A percentile compares a stretch with the other conserved stretches of the same genome.
These are phyloP conservation scores for Davidsoniella australis DNA, from an alignment of 2,329 filamentous ascomycete genomes.

Conservation along the genomic window DNA sequence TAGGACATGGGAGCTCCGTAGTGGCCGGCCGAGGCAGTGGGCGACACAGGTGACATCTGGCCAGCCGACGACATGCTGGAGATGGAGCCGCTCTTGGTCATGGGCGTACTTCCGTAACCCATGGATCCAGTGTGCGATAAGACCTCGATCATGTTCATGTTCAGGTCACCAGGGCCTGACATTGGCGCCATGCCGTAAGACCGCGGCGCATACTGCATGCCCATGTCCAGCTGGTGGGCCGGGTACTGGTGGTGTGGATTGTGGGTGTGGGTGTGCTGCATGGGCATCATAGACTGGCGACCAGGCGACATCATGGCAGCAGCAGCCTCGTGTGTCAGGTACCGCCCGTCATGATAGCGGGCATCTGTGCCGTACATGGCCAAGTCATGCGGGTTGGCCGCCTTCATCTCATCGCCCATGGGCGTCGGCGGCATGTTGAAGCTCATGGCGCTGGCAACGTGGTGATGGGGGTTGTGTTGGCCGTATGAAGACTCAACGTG, in stretches of 20 bases:
- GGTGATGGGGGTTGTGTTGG: not conserved
- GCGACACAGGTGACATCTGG: constrained; percentile 7
- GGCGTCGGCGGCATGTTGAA: constrained; percentile 8
- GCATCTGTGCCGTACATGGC: constrained; percentile 6
- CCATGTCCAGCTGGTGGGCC: constrained; percentile 4
- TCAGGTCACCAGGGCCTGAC: not conserved
- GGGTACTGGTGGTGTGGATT: constrained; percentile 7
- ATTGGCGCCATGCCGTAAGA: constrained; percentile 5
- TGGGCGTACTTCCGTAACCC: constrained; percentile 2
- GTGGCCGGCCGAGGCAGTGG: constrained; percentile 2
- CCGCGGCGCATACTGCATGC: constrained; percentile 6
- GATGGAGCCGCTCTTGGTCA: constrained; percentile 8
- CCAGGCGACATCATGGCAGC: not conserved
- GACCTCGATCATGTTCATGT: not conserved
- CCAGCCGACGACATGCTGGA: constrained; percentile 8
- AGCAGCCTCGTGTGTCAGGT: not conserved
- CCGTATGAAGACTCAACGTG: constrained; percentile 7
- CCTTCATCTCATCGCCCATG: constrained; percentile 4
- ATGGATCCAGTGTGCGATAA: not conserved
- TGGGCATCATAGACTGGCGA: constrained; percentile 4
- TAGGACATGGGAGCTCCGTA: not conserved
- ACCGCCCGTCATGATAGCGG: constrained; percentile 3
- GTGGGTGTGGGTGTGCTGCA: constrained; percentile 3
- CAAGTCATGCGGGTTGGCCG: constrained; percentile 1
- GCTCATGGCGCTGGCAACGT: constrained; percentile 3